Percentiles rank a stretch among this genome's conserved stretches.
Evolutionary conservation across 257 asterid species (phyloP).

Genomic region (Parsonsia alboflavescens): DNA sequence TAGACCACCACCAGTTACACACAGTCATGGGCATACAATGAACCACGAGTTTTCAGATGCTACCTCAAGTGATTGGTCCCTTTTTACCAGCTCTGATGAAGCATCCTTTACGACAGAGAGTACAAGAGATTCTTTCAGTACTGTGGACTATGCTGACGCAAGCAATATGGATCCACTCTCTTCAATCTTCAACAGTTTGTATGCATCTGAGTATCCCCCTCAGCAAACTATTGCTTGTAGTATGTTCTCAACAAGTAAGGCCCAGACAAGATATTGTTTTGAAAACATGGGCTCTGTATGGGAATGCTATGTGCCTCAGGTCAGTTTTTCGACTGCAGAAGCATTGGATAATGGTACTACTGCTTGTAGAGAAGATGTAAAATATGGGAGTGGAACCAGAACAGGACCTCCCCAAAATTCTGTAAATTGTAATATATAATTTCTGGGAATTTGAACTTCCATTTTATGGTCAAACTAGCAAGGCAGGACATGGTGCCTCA

Average conservation of each 20-base stretch:
- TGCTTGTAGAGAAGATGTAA: constrained; percentile 24
- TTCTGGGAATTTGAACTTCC: constrained; percentile 23
- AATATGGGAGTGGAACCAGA: constrained; percentile 27
- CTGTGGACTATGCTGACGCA: constrained; percentile 44
- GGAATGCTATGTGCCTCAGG: constrained; percentile 21
- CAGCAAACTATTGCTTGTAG: constrained; percentile 43
- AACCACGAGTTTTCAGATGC: constrained; percentile 47
- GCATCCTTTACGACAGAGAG: constrained; percentile 84
- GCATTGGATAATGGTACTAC: constrained; percentile 19
- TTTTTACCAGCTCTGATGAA: constrained; percentile 74
- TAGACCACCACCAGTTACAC: constrained; percentile 25
- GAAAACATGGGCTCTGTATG: constrained; percentile 38
- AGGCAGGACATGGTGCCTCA: constrained; percentile 12
- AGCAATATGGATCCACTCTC: constrained; percentile 39
- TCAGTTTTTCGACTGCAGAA: constrained; percentile 5
- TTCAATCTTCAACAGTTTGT: constrained; percentile 43
- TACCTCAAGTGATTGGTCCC: constrained; percentile 62
- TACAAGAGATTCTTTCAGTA: constrained; percentile 76
- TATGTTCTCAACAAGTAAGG: constrained; percentile 34
- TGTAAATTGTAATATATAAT: constrained; percentile 25
- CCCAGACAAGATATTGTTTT: constrained; percentile 40
- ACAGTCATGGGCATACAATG: constrained; percentile 24
- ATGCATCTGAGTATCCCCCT: constrained; percentile 35
- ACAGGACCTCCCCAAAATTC: constrained; percentile 24
- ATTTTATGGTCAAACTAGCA: constrained; percentile 23